These are phyloP conservation scores for Pseudopithomyces chartarum DNA, from an alignment of 2,329 filamentous ascomycete species.

Conservation along the genomic window DNA sequence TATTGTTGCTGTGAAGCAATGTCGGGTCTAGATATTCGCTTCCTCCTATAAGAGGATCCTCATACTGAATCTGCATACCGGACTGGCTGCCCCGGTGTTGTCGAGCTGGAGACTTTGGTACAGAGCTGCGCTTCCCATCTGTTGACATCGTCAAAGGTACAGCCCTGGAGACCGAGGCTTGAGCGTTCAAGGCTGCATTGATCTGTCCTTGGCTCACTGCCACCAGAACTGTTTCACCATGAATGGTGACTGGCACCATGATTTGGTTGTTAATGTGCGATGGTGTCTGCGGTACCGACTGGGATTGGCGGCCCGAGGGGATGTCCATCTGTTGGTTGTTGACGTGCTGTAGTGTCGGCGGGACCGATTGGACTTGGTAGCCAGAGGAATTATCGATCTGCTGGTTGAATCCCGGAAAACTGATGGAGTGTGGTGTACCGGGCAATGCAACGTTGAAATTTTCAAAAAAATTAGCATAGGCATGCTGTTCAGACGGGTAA, in stretches of 20 bases:
- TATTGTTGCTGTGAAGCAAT: not conserved
- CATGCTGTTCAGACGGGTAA: not conserved
- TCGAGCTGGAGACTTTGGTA: not conserved
- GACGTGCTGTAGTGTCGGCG: too few relatives aligned
- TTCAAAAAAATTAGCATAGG: not conserved
- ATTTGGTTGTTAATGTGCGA: not conserved
- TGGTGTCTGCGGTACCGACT: not conserved
- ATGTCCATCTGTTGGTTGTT: not conserved
- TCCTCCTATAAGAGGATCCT: not conserved
- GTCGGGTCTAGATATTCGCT: not conserved
- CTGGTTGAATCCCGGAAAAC: not conserved
- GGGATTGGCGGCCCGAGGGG: not conserved
- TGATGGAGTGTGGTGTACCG: not conserved
- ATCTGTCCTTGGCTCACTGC: not conserved
- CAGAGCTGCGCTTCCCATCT: constrained; percentile 2
- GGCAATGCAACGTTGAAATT: constrained; percentile 10
- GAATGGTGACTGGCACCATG: not conserved
- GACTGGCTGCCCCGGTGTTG: not conserved
- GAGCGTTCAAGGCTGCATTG: not conserved
- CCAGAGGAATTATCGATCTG: not conserved
- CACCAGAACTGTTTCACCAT: not conserved
- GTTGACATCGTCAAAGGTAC: not conserved
- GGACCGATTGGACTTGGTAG: too few relatives aligned
- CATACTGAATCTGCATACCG: not conserved
- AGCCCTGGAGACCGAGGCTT: not conserved